Base-by-base conservation (phyloP, 140 eudicot genomes). In the Erigeron philadelphicus region DNA sequence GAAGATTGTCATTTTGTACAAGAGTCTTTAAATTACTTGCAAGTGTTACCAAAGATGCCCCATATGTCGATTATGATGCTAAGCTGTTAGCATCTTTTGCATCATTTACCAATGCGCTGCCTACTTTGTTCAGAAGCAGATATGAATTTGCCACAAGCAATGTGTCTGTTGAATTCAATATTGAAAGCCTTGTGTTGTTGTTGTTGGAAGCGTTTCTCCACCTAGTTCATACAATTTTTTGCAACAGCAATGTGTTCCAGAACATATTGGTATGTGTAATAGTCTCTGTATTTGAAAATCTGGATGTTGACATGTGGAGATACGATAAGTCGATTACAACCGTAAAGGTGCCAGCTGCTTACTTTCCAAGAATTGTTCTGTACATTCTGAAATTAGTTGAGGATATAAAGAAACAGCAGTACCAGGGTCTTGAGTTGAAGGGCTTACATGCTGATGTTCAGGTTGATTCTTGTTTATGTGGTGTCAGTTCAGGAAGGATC, bases 151-250 rank as follows among this genome's bases (percentile, higher is more conserved):
- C 79, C 66, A 81, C 80, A 73, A 78, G 69, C 70, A 80, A 62
- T 68, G 73, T 79, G 15, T 78, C 85, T 40, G 85, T 70, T 69
- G 98, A 93, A 54, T 80, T 68, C 72, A 78, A 71, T 61, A 76
- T 76, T 66, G 98, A 89, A 68, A 75, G 82, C 72, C 90, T 85
- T 49, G 76, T 81, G 50, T 44, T 87, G 65, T 63, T 73, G 45
- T 77, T 89, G 69, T 61, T 89, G 79, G 96, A 88, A 76, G 96
- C 87, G 72, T 93, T 89, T 81, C 87, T 93, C 31, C 83, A 83
- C 67, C 76, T 85, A 47, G 87, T 83, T 45, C 94, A 83, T 23
- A 66, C 78, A 42, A 77, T 83, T 66, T 79, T 81, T 64, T 76
- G 94, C 75, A 85, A 82, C 74, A 83, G 83, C 73, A 78, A 81